These are phyloP conservation scores for Elaeis oleifera DNA, from an alignment of 202 grass and related monocot species.

Conservation along the genomic window DNA sequence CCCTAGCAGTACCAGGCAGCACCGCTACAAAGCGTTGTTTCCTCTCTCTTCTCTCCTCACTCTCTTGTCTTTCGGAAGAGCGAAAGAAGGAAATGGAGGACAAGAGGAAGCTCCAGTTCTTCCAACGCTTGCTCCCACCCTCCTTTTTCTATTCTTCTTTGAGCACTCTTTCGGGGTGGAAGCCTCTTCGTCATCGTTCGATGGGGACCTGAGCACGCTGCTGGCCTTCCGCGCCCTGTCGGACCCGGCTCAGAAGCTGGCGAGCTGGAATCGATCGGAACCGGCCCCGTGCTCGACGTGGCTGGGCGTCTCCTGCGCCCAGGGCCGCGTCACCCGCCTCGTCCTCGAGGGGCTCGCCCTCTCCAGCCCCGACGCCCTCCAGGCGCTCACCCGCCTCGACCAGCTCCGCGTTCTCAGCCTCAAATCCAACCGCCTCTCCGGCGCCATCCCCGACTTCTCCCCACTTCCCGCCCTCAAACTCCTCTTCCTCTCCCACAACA, in stretches of 20 bases:
- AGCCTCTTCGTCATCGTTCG: conserved; percentile 5
- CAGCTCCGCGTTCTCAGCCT: conserved; percentile 79
- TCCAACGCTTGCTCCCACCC: not conserved
- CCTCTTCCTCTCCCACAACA: conserved; percentile 67
- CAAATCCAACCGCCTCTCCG: conserved; percentile 57
- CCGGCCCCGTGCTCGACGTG: conserved; percentile 50
- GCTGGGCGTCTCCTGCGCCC: conserved; percentile 57
- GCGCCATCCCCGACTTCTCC: conserved; percentile 70
- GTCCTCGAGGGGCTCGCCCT: conserved; percentile 66
- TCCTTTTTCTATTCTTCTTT: conserved; percentile 21
- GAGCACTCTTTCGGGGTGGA: conserved; percentile 10
- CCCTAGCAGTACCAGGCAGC: no score
- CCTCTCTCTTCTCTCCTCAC: no score
- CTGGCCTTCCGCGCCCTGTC: conserved; percentile 45
- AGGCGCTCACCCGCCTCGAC: conserved; percentile 37
- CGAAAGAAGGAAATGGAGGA: not conserved
- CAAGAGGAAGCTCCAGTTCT: not conserved
- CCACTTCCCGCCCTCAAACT: conserved; percentile 61
- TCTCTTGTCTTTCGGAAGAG: no score
- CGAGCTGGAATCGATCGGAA: conserved; percentile 52
- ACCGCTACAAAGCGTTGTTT: no score
- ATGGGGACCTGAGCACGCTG: conserved; percentile 40
- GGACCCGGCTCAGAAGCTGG: conserved; percentile 33
- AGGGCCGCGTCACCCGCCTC: conserved; percentile 66
- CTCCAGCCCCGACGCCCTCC: conserved; percentile 35